Evolutionary conservation across 805 yeast species (phyloP).

Genomic region (Sungouiella blattae): DNA sequence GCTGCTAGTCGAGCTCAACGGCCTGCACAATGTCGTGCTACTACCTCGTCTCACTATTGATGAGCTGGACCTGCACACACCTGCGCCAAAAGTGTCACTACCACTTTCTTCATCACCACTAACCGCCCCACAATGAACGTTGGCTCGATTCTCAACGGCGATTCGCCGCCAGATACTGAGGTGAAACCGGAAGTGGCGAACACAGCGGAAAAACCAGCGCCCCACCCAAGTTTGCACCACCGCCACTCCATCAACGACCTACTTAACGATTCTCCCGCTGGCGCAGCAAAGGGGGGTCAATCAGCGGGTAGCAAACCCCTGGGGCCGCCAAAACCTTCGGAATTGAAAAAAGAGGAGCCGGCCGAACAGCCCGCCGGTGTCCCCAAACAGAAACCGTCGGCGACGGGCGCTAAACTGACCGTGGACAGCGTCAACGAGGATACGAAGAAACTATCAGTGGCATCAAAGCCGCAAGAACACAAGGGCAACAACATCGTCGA

Average conservation of each 20-base stretch:
- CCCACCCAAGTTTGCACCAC: constrained; percentile 10
- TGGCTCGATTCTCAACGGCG: constrained; percentile 18
- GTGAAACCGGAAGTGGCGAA: constrained; percentile 4
- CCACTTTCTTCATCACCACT: too few species aligned
- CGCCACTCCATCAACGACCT: constrained; percentile 16
- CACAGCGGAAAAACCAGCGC: too few species aligned
- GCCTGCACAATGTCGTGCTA: too few species aligned
- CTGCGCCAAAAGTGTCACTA: too few species aligned
- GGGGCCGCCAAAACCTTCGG: background rate
- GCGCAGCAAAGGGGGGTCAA: background rate
- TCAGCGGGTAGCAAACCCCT: too few species aligned
- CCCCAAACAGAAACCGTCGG: background rate
- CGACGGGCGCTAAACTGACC: background rate
- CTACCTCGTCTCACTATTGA: too few species aligned
- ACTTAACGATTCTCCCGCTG: constrained; percentile 14
- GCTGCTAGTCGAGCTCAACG: too few species aligned
- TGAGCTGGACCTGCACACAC: too few species aligned
- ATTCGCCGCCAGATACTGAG: constrained; percentile 11
- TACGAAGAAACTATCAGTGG: background rate
- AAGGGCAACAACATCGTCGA: background rate
- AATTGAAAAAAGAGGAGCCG: background rate
- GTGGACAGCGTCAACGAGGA: background rate
- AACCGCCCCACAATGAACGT: too few species aligned
- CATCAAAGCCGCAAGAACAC: background rate
- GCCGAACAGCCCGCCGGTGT: background rate